phyloP scores from a whole-genome alignment of 2,329 filamentous ascomycete genomes.

The Colletotrichum navitas region DNA sequence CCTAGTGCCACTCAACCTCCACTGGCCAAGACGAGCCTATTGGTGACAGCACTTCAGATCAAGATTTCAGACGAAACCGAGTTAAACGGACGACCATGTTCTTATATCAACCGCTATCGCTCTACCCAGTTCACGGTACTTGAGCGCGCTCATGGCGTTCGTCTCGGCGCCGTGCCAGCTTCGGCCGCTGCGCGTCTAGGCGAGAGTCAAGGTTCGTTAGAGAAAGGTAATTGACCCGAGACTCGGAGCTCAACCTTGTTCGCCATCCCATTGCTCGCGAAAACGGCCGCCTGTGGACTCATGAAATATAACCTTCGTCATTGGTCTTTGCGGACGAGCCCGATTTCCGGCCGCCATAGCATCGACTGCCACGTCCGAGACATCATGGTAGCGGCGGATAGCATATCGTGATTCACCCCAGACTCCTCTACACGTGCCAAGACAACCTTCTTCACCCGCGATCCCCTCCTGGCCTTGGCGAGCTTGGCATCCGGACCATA shows the following conservation, averaged over 20 bases:
- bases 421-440: conserved; percentile 38
- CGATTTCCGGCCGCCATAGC: conserved; percentile 13
- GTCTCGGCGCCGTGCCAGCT: conserved; percentile 21
- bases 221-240: neutral
- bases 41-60: conserved; percentile 24
- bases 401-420: conserved; percentile 38
- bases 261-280: neutral
- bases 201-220: conserved; percentile 5
- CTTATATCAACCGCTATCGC: conserved; percentile 5
- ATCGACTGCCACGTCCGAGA: conserved; percentile 20
- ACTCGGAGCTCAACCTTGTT: neutral
- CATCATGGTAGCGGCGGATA: conserved; percentile 8
- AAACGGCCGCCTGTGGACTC: neutral
- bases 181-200: conserved; percentile 10
- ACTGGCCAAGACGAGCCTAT: conserved; percentile 9
- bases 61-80: conserved; percentile 36
- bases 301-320: neutral
- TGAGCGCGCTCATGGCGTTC: conserved; percentile 16
- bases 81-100: conserved; percentile 27
- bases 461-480: conserved; percentile 37
- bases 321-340: neutral
- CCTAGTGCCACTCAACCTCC: neutral
- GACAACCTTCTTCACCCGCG: conserved; percentile 42
- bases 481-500: conserved; percentile 33
- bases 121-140: conserved; percentile 29